Evolutionary conservation across 257 asterid species (phyloP).

Genomic region (Misopates orontium): DNA sequence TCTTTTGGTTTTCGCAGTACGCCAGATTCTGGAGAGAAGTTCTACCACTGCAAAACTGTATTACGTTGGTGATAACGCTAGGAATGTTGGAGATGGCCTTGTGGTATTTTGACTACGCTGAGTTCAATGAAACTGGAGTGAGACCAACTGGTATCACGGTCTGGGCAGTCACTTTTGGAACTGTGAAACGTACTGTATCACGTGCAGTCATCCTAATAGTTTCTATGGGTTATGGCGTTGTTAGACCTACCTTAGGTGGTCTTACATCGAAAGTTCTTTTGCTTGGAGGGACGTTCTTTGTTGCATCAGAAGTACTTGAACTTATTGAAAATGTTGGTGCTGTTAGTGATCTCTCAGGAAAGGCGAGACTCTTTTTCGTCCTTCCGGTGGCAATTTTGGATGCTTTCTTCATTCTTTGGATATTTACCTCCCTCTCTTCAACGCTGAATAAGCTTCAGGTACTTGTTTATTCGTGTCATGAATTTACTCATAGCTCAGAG

Average conservation of each 20-base stretch:
- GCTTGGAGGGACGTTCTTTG: slow-evolving; percentile 89
- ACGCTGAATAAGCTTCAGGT: slow-evolving; percentile 98
- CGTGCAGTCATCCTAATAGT: slow-evolving; percentile 77
- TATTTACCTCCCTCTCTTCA: slow-evolving; percentile 82
- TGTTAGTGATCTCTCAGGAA: slow-evolving; percentile 88
- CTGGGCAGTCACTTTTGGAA: slow-evolving; percentile 94
- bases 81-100: slow-evolving; percentile 94
- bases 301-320: slow-evolving; percentile 87
- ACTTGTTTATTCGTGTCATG: slow-evolving; percentile 26
- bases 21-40: slow-evolving; percentile 93
- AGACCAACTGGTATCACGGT: slow-evolving; percentile 87
- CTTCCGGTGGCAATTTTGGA: slow-evolving; percentile 94
- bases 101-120: slow-evolving; percentile 94
- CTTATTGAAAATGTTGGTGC: slow-evolving; percentile 89
- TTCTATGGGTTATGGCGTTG: slow-evolving; percentile 98
- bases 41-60: slow-evolving; percentile 82
- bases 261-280: slow-evolving; percentile 84
- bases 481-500: background rate
- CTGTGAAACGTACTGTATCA: slow-evolving; percentile 85
- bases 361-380: slow-evolving; percentile 78
- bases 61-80: slow-evolving; percentile 81
- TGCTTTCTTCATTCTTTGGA: slow-evolving; percentile 96
- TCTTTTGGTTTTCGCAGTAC: slow-evolving; percentile 94
- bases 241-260: slow-evolving; percentile 94
- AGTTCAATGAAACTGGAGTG: slow-evolving; percentile 82